Conservation (phyloP, 345 rosid genomes). For the Eucalyptus curtisii region DNA sequence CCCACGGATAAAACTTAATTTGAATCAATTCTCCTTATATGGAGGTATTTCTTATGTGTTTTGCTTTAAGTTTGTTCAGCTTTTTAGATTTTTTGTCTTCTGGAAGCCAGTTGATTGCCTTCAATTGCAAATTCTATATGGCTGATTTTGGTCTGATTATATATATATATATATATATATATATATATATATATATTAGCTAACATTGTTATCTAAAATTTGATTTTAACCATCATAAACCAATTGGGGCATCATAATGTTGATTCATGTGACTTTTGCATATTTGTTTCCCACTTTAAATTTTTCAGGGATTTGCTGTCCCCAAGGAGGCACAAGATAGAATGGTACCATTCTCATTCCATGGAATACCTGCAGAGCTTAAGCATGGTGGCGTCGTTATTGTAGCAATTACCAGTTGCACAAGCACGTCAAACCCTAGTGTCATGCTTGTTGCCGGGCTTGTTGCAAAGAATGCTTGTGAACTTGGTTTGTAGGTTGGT, state of each 20-base stretch:
- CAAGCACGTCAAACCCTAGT: slow-evolving; percentile 80
- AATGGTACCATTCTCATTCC: slow-evolving; percentile 43
- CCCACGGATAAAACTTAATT: neutral
- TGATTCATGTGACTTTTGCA: neutral
- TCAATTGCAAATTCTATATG: neutral
- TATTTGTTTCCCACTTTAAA: neutral
- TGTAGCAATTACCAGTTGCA: slow-evolving; percentile 80
- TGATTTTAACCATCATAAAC: neutral
- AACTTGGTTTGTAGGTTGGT: slow-evolving; percentile 61
- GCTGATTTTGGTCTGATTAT: neutral
- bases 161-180: too few relatives aligned
- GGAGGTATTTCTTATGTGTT: neutral
- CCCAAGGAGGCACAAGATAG: slow-evolving; percentile 56
- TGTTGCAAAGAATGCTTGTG: slow-evolving; percentile 68
- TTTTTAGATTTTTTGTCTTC: neutral
- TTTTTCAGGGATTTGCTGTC: slow-evolving; percentile 53
- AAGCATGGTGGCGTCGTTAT: slow-evolving; percentile 71
- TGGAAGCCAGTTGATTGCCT: neutral
- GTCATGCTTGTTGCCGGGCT: slow-evolving; percentile 80
- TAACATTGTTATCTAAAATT: neutral
- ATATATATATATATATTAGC: neutral
- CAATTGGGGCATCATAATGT: neutral
- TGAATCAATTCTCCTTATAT: neutral
- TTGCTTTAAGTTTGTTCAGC: neutral
- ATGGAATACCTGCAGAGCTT: slow-evolving; percentile 56